A percentile compares a stretch with the other conserved stretches of the same genome.
phyloP scores from a whole-genome alignment of 179 eudicot species.

The Pouteria campechiana region DNA sequence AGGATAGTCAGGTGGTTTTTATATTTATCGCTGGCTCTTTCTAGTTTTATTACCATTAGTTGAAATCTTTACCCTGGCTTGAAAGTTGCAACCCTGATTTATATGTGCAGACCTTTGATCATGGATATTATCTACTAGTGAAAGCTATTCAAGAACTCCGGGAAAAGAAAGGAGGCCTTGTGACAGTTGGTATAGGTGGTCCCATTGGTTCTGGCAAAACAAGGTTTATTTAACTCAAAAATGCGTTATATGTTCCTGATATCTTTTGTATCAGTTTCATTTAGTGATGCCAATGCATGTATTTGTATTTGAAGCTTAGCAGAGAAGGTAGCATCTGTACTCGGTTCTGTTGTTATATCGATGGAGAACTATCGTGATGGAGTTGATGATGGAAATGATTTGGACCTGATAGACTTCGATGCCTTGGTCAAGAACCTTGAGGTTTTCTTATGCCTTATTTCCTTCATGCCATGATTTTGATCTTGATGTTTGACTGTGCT shows the following conservation, averaged over 20 bases:
- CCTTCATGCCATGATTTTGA: not conserved
- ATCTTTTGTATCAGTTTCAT: not conserved
- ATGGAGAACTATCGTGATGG: constrained; percentile 95
- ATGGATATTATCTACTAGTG: constrained; percentile 82
- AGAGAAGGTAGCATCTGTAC: constrained; percentile 95
- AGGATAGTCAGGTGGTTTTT: too few relatives aligned
- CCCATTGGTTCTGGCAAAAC: constrained; percentile 98
- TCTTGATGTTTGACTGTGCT: not conserved
- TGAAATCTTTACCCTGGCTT: too few relatives aligned
- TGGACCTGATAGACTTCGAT: constrained; percentile 82
- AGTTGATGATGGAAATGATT: constrained; percentile 75
- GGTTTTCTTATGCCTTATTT: constrained; percentile 25
- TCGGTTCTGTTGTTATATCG: constrained; percentile 71
- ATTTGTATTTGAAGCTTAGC: constrained; percentile 63
- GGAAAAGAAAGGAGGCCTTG: constrained; percentile 71
- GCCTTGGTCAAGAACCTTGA: constrained; percentile 67
- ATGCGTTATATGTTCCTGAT: not conserved
- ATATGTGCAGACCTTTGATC: constrained; percentile 72
- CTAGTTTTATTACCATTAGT: too few relatives aligned
- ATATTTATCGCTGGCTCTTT: too few relatives aligned
- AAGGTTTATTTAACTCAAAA: constrained; percentile 30
- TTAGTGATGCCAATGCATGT: constrained; percentile 6
- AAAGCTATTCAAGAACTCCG: constrained; percentile 95
- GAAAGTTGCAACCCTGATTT: not conserved
- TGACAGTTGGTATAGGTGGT: constrained; percentile 95